Base-by-base conservation (phyloP, 345 rosid genomes). In the Eucalyptus shirleyi region DNA sequence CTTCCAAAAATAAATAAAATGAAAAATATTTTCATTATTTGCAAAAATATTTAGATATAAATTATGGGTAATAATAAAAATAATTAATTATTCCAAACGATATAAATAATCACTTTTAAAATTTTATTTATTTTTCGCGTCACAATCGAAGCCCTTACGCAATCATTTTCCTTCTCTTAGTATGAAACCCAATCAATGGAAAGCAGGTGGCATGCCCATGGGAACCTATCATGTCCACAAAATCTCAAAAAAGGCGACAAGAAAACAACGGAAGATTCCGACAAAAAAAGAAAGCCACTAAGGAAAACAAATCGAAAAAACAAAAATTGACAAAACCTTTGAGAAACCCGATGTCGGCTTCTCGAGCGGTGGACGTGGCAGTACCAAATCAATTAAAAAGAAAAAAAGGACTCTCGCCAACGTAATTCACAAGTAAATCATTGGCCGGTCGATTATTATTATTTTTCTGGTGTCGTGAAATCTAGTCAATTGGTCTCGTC, bases 11-110 rank as follows among this genome's bases (percentile, higher is more conserved):
- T 7, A 16, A 65, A n/a, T 17, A 5, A 9, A n/a, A 65, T 3
- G 4, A n/a, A n/a, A 30, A n/a, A 7, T 30, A 7, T 4, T n/a
- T 13, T 0, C 7, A 15, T 65, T 32, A 4, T 30, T 1, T 6
- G 1, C 0, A 2, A 65, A 65, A n/a, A 16, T 30, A 15, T n/a
- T 15, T 15, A n/a, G 3, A 2, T 7, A 15, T n/a, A 4, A 65
- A n/a, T 65, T 7, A 8, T 65, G 2, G 0, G 0, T 1, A 4
- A 65, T 14, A 14, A 65, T 15, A 16, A 65, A 62, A 30, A 53
- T 19, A 53, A 62, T 28, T 13, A 30, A 28, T 62, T 12, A 30
- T 62, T 62, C 13, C 0, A 60, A 60, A 12, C 0, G 4, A 60
- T 28, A 24, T 60, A 12, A 60, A 6, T 60, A 60, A 28, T 60